Percentiles rank a stretch among this genome's conserved stretches.
phyloP scores from a whole-genome alignment of 202 grass and related monocot genomes.

The Setaria italica region DNA sequence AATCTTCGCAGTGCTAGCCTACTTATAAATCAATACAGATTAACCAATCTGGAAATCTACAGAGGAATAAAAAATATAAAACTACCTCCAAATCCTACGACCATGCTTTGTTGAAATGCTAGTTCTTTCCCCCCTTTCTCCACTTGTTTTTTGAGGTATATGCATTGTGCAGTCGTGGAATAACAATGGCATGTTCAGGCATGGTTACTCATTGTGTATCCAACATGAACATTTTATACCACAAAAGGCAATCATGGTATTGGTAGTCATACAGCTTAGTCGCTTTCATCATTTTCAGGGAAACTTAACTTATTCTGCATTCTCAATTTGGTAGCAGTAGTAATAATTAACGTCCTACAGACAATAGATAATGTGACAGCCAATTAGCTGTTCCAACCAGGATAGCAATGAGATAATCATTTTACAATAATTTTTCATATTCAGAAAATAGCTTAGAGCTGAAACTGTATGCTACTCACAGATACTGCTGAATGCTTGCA shows the following conservation, averaged over 20 bases:
- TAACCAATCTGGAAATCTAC: neutral
- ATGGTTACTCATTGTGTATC: neutral
- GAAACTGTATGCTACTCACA: neutral
- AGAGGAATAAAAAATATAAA: neutral
- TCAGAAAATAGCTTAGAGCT: slow-evolving; percentile 9
- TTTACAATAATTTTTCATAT: slow-evolving; percentile 5
- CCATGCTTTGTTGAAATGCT: neutral
- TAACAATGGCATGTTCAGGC: neutral
- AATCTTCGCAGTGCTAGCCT: neutral
- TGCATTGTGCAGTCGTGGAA: neutral
- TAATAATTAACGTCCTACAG: neutral
- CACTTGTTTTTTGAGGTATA: neutral
- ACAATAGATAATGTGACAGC: neutral
- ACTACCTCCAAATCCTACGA: neutral
- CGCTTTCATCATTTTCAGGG: slow-evolving; percentile 21
- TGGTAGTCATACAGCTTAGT: neutral
- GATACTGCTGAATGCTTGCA: slow-evolving; percentile 1
- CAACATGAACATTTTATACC: neutral
- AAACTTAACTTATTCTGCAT: slow-evolving; percentile 3
- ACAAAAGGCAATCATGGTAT: neutral
- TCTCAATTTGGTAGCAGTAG: neutral
- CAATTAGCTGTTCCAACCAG: neutral
- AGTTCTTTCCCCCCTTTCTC: neutral
- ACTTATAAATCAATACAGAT: neutral
- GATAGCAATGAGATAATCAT: neutral